Evolutionary conservation across 257 asterid genomes (phyloP).

Genomic region (Solanum chmielewskii): DNA sequence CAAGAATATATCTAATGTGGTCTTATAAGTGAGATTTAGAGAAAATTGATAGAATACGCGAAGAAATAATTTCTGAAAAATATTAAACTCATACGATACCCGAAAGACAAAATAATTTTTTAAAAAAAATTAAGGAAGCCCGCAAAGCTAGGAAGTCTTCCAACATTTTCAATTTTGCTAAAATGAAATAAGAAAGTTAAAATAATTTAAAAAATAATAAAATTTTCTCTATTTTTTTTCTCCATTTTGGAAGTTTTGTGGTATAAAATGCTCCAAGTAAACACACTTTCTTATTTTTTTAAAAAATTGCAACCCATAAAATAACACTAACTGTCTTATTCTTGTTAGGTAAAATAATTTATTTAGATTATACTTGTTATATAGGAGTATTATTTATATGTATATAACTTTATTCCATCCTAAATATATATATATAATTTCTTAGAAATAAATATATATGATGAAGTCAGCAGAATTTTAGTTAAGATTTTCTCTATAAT

Average conservation of each 20-base stretch:
- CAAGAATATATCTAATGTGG: neutral
- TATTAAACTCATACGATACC: too few relatives aligned
- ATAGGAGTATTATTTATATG: neutral
- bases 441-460: neutral
- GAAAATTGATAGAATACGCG: rapidly evolving
- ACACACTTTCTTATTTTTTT: neutral
- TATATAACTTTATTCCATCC: neutral
- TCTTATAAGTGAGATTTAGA: too few relatives aligned
- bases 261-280: neutral
- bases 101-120: too few relatives aligned
- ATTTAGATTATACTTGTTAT: neutral
- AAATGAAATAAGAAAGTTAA: neutral
- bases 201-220: neutral
- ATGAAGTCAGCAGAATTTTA: neutral
- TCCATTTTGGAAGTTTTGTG: neutral
- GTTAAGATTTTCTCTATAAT: neutral
- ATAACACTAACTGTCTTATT: neutral
- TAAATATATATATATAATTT: neutral
- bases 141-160: neutral
- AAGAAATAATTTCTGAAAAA: too few relatives aligned
- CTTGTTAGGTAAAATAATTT: neutral
- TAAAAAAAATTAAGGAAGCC: neutral
- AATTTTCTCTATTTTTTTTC: neutral
- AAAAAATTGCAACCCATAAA: neutral
- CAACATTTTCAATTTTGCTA: neutral